Evolutionary conservation across 108 stramenopile species (phyloP), one percentile per base, ranked within the genome.

Genomic region (Nannochloropsis oceanica): DNA sequence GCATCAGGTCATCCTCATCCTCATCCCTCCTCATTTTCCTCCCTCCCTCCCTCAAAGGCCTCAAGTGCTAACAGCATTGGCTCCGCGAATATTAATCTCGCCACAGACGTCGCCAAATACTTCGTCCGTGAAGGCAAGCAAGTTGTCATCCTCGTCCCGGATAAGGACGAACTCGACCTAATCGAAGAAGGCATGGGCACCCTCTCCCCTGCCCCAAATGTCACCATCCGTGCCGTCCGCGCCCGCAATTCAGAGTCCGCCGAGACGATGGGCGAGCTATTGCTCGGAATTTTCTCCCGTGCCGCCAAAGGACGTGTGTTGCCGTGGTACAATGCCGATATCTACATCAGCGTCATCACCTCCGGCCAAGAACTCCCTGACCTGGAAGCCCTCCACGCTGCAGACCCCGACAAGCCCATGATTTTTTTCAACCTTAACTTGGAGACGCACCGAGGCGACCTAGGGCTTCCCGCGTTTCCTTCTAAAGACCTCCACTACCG

Each of bases 291-390:
- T 43, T 81, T 96, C 34, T 90, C 94, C 90, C 95, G 96, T 44
- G 91, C 91, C 24, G 85, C 86, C 25, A 91, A 91, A n/a, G 94
- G 91, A 25, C 86, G 84, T 10, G 92, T 96, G 34, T 92, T 90
- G 59, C 91, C 93, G 8, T 82, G 94, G 27, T 84, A 88, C 0
- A 93, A 92, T 50, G 91, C 90, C 14, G 94, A 94, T 84, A 89
- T 96, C 86, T 97, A 96, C 87, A 85, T 97, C 26, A 84, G 92
- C 79, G 46, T 97, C 22, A 94, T 94, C 8, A 94, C 94, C 43
- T 91, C 90, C 20, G 95, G 95, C 26, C 96, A 97, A 87, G 96
- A 97, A 92, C 91, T 97, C 50, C 96, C 96, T 25, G 96, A 97
- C 87, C 92, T 97, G 43, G 94, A 95, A 89, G 94, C 94, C 84